A percentile compares a stretch with the other conserved stretches of the same genome.
Evolutionary conservation across 169 alveolate genomes (phyloP).

Genomic region (Plasmodium chabaudi): DNA sequence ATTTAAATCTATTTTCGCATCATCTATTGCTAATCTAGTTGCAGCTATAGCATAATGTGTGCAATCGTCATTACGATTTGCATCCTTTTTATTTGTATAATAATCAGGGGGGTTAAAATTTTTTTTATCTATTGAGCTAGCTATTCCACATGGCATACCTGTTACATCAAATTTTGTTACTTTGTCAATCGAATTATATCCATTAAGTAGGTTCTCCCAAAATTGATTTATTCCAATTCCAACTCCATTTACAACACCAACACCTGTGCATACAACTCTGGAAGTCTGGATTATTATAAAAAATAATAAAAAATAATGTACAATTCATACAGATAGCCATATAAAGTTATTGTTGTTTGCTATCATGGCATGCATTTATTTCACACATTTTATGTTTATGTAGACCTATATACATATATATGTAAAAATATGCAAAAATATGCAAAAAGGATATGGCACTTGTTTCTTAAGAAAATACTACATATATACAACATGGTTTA

Average conservation of each 20-base stretch:
- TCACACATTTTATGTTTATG: not conserved
- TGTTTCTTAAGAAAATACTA: too few relatives aligned
- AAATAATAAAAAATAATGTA: not conserved
- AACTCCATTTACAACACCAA: slow-evolving; percentile 82
- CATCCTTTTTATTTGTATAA: slow-evolving; percentile 80
- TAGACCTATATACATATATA: not conserved
- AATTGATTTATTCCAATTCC: slow-evolving; percentile 81
- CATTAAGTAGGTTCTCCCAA: slow-evolving; percentile 79
- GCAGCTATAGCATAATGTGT: slow-evolving; percentile 85
- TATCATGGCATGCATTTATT: not conserved
- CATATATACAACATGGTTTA: too few relatives aligned
- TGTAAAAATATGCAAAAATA: not conserved
- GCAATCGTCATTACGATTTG: slow-evolving; percentile 81
- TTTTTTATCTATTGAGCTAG: slow-evolving; percentile 75
- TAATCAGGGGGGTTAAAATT: slow-evolving; percentile 77
- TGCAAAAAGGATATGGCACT: not conserved
- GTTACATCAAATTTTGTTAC: slow-evolving; percentile 80
- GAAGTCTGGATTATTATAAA: slow-evolving; percentile 46
- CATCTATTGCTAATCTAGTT: slow-evolving; percentile 81
- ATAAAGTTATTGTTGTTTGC: not conserved
- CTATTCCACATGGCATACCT: slow-evolving; percentile 83
- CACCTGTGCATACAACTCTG: slow-evolving; percentile 83
- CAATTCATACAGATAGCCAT: not conserved
- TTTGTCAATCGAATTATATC: slow-evolving; percentile 78
- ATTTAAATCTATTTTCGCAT: slow-evolving; percentile 74